Base-by-base conservation (phyloP, 106 monocot species). In the Chionographis japonica region DNA sequence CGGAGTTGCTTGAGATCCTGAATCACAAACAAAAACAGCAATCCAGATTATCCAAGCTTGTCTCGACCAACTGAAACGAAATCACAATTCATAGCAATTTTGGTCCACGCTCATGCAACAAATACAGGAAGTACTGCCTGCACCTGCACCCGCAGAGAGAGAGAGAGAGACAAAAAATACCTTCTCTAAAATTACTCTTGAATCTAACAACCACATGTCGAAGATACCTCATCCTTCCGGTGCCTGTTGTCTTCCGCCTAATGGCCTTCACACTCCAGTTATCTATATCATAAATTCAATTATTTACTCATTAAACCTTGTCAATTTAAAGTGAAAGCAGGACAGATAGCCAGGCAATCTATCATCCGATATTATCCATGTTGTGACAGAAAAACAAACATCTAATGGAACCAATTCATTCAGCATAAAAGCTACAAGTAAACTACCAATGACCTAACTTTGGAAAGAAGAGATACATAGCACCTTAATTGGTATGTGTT, bases 1-100 rank as follows among this genome's bases (percentile, higher is more conserved):
- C 12, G 75, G 75, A 40, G 68, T 50, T 52, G 75, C 75, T 68
- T 58, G 59, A 40, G 75, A 68, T 19, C 75, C 75, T 75, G 50
- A 41, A 67, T 35, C 10, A 19, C 4, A 19, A 46, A 17, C 46
- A 63, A 46, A 43, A 63, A 46, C 6, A 49, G n/a, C 13, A 37
- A 14, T 13, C 3, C 9, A 61, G 12, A 3, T 15, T 12, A 12
- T 10, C 15, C 4, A 55, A 12, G 8, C 54, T 15, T 55, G 54
- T 55, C 8, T 8, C 54, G n/a, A 14, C n/a, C 4, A 13, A 1
- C 3, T 16, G 55, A 55, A 55, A 4, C 15, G n/a, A 1, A 12
- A 55, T 55, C 0, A 14, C 9, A 9, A 14, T 11, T 55, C 55
- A 55, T 55, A 14, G 27, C 27, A 27, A 1, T 27, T 27, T 27